These are phyloP conservation scores for Fonsecaea nubica DNA, from an alignment of 2,329 filamentous ascomycete species.

Conservation along the genomic window DNA sequence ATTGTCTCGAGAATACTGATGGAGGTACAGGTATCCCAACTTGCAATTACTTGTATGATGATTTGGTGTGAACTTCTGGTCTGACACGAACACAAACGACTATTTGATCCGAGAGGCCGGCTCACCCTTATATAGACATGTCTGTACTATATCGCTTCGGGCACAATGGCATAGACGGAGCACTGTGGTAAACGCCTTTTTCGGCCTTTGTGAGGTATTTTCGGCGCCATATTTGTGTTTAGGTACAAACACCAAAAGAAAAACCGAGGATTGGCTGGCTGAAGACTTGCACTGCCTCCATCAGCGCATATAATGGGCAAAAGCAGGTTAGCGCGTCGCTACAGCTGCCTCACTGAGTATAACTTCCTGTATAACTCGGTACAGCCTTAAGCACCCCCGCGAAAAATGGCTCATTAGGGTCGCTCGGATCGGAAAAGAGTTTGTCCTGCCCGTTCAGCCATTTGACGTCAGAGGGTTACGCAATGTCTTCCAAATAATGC, in stretches of 20 bases:
- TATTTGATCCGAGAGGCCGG: not conserved
- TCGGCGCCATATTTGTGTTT: not conserved
- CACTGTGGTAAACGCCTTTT: not conserved
- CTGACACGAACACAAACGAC: not conserved
- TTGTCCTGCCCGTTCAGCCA: not conserved
- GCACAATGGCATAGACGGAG: not conserved
- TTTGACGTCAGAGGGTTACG: conserved; percentile 1
- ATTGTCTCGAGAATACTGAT: not conserved
- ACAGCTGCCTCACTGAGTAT: not conserved
- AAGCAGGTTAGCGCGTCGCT: not conserved
- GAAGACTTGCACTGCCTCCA: not conserved
- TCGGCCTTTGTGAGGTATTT: not conserved
- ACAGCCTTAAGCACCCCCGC: not conserved
- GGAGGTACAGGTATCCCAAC: not conserved
- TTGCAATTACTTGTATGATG: not conserved
- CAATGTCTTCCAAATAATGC: not conserved
- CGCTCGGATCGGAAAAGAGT: conserved; percentile 4
- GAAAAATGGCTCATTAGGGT: conserved; percentile 9
- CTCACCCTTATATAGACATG: conserved; percentile 1
- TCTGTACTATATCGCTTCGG: not conserved
- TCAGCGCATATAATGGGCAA: not conserved
- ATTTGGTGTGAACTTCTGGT: not conserved
- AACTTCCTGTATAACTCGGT: too few species aligned
- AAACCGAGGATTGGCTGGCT: not conserved
- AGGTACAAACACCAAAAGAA: not conserved